Conservation (phyloP, 78 protist genomes). For the Pelomyxa schiedti region DNA sequence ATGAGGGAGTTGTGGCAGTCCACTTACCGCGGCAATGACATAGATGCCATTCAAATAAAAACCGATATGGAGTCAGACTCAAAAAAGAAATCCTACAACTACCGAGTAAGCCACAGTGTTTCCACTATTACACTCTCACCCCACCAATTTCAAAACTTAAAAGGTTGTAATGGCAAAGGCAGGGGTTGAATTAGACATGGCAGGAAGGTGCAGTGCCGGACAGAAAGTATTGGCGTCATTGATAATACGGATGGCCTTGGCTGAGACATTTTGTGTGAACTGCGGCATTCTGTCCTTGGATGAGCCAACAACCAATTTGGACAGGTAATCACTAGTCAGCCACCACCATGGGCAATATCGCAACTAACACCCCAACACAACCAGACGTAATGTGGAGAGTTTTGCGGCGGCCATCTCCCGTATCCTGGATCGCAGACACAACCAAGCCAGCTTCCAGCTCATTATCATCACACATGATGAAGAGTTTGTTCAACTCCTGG, state of each 20-base stretch:
- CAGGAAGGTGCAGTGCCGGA: constrained; percentile 98
- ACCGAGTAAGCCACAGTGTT: constrained; percentile 1
- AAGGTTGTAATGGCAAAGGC: constrained; percentile 87
- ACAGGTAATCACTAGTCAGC: too few species aligned
- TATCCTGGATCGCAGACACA: constrained; percentile 45
- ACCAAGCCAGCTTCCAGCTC: constrained; percentile 86
- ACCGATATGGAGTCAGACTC: constrained; percentile 19
- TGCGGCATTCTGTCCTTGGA: constrained; percentile 98
- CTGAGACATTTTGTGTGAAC: constrained; percentile 90
- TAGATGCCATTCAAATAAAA: constrained; percentile 86
- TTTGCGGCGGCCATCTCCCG: constrained; percentile 8
- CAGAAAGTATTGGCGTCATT: constrained; percentile 96
- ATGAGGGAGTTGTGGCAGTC: constrained; percentile 81
- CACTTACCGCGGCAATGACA: constrained; percentile 83
- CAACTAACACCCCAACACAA: too few species aligned
- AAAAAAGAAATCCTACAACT: constrained; percentile 5
- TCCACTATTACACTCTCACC: too few species aligned
- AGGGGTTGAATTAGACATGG: constrained; percentile 85
- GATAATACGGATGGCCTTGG: constrained; percentile 94
- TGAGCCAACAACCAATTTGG: constrained; percentile 99
- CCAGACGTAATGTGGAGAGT: too few species aligned
- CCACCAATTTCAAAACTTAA: constrained; percentile 46
- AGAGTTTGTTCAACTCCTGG: constrained; percentile 70
- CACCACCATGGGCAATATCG: too few species aligned
- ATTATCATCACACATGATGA: constrained; percentile 98